Evolutionary conservation across 1,284 basidiomycete species (phyloP).

Genomic region (Ceratobasidium sp.): DNA sequence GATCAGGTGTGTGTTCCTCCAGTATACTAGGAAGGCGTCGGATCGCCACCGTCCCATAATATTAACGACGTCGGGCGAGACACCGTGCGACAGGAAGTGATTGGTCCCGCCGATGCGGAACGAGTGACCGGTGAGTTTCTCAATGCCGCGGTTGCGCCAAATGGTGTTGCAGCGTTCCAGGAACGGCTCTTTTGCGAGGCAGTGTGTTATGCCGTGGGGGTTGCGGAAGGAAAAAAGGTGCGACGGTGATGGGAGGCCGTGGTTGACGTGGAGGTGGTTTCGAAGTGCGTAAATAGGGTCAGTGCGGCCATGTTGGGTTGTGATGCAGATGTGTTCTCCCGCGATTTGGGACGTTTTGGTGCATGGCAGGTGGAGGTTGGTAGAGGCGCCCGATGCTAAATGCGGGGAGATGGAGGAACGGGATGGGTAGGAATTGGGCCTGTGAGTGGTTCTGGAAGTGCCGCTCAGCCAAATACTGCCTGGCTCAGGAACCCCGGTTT

Average conservation of each 20-base stretch:
- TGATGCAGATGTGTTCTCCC: slow-evolving; percentile 15
- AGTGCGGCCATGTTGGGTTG: neutral
- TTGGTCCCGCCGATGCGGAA: slow-evolving; percentile 54
- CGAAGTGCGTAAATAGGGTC: slow-evolving; percentile 6
- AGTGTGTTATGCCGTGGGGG: too few relatives aligned
- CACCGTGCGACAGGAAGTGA: slow-evolving; percentile 51
- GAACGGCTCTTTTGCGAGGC: neutral
- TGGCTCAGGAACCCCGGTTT: too few relatives aligned
- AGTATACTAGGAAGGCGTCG: slow-evolving; percentile 52
- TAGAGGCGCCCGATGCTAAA: neutral
- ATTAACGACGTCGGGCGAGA: slow-evolving; percentile 52
- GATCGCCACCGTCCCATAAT: slow-evolving; percentile 52
- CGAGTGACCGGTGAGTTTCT: slow-evolving; percentile 52
- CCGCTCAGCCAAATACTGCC: too few relatives aligned
- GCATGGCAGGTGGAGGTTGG: neutral
- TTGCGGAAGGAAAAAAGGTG: slow-evolving; percentile 11
- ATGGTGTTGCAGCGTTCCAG: slow-evolving; percentile 29
- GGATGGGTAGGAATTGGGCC: neutral
- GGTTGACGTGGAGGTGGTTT: neutral
- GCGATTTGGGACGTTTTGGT: slow-evolving; percentile 10
- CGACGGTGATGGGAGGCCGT: neutral
- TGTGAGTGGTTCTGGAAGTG: neutral
- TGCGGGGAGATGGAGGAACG: neutral
- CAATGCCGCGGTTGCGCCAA: slow-evolving; percentile 50
- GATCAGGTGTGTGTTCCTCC: slow-evolving; percentile 45